Base-by-base conservation (phyloP, 106 monocot genomes). In the Dendrobium nobile region DNA sequence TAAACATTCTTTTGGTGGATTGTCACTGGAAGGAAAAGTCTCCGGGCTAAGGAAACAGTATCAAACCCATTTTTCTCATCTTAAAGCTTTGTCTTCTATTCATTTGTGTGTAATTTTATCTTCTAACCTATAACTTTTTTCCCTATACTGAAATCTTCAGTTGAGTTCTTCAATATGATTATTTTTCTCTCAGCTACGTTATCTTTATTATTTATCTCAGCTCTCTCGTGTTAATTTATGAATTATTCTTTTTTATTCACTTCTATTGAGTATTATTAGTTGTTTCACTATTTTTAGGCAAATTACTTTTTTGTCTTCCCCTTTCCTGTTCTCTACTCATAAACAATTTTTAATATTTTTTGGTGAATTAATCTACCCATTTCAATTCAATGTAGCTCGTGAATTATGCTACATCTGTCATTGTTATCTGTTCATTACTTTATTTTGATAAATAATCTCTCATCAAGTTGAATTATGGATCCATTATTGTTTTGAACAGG, bases 401-500 rank as follows among this genome's bases (percentile, higher is more conserved):
- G 15, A 51, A 51, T 51, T 51, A 15, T 51, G 3, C 13, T n/a
- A 7, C 20, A 24, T 22, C 20, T n/a, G 61, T 19, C 22, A 61
- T 61, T 10, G n/a, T 61, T 22, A 5, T 61, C 19, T 22, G 22
- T 37, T 28, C 33, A 70, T 33, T 33, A 33, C 31, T 70, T 70
- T 40, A 24, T 11, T 70, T 68, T 37, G 4, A 13, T 70, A 70
- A 70, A 22, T 70, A 70, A 37, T 70, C 70, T 70, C 15, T 15
- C 11, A 70, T 70, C 15, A 28, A 28, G 37, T 70, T 70, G 16
- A 70, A 70, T 16, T 37, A 28, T 70, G 70, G 70, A 70, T 70
- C 33, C 31, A 33, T 70, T 9, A 4, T 70, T 37, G 15, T 48
- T 88, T 85, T 67, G 19, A 40, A 19, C 84, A 99, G 99, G 99